Evolutionary conservation across 306 rosid species (phyloP).

Genomic region (Lathyrus aphaca): DNA sequence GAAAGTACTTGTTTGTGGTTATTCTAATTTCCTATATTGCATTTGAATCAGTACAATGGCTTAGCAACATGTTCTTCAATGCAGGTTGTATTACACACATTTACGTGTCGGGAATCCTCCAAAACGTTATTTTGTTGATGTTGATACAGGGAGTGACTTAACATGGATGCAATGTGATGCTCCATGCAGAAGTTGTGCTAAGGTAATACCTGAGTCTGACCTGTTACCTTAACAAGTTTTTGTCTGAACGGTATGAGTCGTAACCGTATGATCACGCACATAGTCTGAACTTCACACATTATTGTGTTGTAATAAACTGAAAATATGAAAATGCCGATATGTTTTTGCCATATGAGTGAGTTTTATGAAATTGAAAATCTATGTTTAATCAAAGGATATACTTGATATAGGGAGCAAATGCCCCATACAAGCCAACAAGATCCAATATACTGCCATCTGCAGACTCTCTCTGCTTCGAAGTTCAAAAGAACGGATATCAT

Average conservation of each 20-base stretch:
- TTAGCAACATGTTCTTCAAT: constrained; percentile 27
- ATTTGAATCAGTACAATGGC: constrained; percentile 22
- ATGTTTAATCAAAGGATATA: constrained; percentile 37
- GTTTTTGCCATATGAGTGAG: constrained; percentile 1
- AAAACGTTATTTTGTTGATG: constrained; percentile 70
- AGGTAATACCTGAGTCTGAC: constrained; percentile 49
- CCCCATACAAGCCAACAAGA: constrained; percentile 67
- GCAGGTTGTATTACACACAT: constrained; percentile 72
- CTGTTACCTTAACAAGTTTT: constrained; percentile 19
- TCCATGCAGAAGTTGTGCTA: constrained; percentile 80
- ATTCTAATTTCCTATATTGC: constrained; percentile 2
- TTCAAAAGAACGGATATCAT: constrained; percentile 50
- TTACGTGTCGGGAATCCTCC: constrained; percentile 75
- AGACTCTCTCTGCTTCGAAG: constrained; percentile 65
- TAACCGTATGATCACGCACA: background rate
- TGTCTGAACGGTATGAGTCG: background rate
- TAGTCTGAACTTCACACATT: background rate
- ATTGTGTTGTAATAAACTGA: background rate
- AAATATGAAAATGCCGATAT: constrained; percentile 30
- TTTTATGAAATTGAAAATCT: constrained; percentile 25
- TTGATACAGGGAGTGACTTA: constrained; percentile 89
- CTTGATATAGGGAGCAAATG: constrained; percentile 72
- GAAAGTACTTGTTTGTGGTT: constrained; percentile 19
- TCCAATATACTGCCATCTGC: constrained; percentile 49
- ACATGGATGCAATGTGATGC: constrained; percentile 93